phyloP scores from a whole-genome alignment of 1,284 basidiomycete species.

The Ganoderma multipileum region DNA sequence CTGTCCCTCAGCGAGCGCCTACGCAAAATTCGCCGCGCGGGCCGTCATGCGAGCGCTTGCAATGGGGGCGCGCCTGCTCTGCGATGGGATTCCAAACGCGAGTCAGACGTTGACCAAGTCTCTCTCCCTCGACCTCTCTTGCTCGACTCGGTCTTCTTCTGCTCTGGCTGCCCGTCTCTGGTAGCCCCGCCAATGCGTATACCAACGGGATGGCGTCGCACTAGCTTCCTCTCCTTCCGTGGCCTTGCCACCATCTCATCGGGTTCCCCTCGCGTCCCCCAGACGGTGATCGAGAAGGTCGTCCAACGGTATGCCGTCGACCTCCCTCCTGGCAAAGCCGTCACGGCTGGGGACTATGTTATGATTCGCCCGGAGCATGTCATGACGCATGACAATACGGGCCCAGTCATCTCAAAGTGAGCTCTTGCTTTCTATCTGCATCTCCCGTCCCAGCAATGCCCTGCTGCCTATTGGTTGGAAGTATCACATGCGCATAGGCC shows the following conservation, averaged over 20 bases:
- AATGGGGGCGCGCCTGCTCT: no score
- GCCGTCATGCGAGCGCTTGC: neutral
- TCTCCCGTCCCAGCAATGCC: neutral
- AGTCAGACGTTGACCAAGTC: no score
- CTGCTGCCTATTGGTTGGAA: neutral
- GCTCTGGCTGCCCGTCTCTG: neutral
- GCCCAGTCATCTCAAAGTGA: conserved; percentile 95
- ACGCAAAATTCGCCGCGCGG: neutral
- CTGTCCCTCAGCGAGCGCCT: neutral
- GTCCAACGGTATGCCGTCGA: conserved; percentile 97
- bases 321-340: conserved; percentile 75
- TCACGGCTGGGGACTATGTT: conserved; percentile 97
- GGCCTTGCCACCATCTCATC: conserved; percentile 45
- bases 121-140: no score
- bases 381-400: conserved; percentile 98
- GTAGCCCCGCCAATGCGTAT: conserved; percentile 21
- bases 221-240: conserved; percentile 28
- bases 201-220: conserved; percentile 8
- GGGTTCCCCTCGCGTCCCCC: conserved; percentile 53
- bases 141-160: neutral
- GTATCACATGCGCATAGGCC: neutral
- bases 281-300: conserved; percentile 97
- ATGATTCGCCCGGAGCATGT: conserved; percentile 98
- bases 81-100: no score
- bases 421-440: conserved; percentile 37